Percentiles rank a stretch among this genome's conserved stretches.
Evolutionary conservation across 768 basidiomycete species (phyloP).

Genomic region (Lentinula boryana): DNA sequence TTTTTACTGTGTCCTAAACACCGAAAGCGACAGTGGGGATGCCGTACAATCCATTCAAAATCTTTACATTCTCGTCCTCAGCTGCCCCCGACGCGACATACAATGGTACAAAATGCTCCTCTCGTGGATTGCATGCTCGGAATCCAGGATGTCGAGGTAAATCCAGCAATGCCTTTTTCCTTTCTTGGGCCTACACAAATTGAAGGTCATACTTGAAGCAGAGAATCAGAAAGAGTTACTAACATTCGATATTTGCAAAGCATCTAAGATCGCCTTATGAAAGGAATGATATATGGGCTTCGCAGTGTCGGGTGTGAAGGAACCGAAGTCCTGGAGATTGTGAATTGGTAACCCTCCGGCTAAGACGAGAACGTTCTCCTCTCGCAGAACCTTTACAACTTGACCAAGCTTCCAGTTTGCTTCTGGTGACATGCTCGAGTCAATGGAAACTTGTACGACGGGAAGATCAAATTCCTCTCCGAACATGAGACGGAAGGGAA

Average conservation of each 20-base stretch:
- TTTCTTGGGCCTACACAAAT: conserved; percentile 34
- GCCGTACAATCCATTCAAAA: conserved; percentile 50
- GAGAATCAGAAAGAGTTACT: no score
- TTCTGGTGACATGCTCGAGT: conserved; percentile 50
- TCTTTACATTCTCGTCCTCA: conserved; percentile 42
- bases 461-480: conserved; percentile 62
- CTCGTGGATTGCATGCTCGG: conserved; percentile 63
- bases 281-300: conserved; percentile 45
- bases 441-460: conserved; percentile 66
- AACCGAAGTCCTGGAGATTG: conserved; percentile 50
- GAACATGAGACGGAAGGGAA: conserved; percentile 78
- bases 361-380: conserved; percentile 63
- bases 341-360: conserved; percentile 67
- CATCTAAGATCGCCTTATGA: conserved; percentile 51
- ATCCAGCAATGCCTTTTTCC: conserved; percentile 49
- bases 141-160: conserved; percentile 58
- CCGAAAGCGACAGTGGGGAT: conserved; percentile 66
- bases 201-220: no score
- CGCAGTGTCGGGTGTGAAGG: conserved; percentile 46
- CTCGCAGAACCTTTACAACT: conserved; percentile 53
- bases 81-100: conserved; percentile 75
- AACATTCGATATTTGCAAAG: conserved; percentile 46
- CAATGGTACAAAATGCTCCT: conserved; percentile 78
- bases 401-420: conserved; percentile 62
- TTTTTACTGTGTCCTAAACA: conserved; percentile 19